These are phyloP conservation scores for Lophium mytilinum DNA, from an alignment of 495 filamentous ascomycete species.

Conservation along the genomic window DNA sequence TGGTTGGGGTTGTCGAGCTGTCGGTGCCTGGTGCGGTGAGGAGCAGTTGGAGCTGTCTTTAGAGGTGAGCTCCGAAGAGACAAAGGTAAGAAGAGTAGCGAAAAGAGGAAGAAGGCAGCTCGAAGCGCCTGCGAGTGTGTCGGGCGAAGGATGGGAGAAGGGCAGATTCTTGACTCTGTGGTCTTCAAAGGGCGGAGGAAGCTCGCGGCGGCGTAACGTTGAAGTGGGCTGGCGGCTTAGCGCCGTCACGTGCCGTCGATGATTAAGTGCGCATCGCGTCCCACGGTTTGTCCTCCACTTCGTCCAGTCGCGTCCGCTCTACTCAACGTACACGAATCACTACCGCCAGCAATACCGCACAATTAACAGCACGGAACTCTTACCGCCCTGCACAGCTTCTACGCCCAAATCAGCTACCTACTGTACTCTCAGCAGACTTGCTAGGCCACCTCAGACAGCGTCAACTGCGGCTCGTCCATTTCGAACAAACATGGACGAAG, in stretches of 20 bases:
- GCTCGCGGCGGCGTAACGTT: too few species aligned
- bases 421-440: neutral
- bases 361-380: too few species aligned
- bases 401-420: neutral
- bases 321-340: too few species aligned
- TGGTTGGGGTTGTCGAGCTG: neutral
- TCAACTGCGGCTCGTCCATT: conserved; percentile 25
- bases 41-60: too few species aligned
- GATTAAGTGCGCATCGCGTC: neutral
- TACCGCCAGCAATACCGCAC: too few species aligned
- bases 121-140: neutral
- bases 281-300: neutral
- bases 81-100: conserved; percentile 1
- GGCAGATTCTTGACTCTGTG: conserved; percentile 24
- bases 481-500: neutral
- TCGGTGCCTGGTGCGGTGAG: neutral
- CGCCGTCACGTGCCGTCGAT: neutral
- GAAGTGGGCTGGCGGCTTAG: neutral
- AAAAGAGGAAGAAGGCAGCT: conserved; percentile 7
- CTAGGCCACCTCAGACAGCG: neutral
- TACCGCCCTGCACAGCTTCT: neutral
- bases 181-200: conserved; percentile 19
- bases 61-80: neutral
- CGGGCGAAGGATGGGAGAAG: neutral
- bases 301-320: too few species aligned